phyloP scores from a whole-genome alignment of 2,329 filamentous ascomycete genomes.

The Pezicula neosporulosa region DNA sequence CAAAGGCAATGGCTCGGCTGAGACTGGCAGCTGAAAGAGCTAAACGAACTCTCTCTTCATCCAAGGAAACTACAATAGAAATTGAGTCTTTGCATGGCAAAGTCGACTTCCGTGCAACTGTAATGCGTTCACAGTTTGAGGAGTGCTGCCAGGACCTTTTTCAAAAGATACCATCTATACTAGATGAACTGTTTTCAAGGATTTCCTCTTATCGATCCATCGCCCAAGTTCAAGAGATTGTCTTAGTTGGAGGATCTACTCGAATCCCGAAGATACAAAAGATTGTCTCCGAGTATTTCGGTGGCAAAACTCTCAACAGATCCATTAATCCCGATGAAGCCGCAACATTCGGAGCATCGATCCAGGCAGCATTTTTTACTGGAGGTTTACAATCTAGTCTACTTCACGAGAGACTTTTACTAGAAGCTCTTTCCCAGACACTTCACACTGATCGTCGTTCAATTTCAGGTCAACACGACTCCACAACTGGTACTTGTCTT shows the following conservation, averaged over 20 bases:
- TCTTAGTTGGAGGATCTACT: constrained; percentile 6
- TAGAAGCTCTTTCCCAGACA: constrained; percentile 3
- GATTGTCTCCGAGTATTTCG: constrained; percentile 5
- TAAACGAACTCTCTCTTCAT: too few species aligned
- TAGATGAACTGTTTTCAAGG: neutral
- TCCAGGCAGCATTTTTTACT: constrained; percentile 2
- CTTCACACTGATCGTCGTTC: neutral
- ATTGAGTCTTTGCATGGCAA: too few species aligned
- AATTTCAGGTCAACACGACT: too few species aligned
- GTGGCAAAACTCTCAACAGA: neutral
- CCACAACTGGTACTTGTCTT: too few species aligned
- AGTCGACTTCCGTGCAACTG: too few species aligned
- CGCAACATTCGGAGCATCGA: neutral
- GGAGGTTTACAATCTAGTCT: too few species aligned
- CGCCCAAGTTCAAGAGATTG: constrained; percentile 6
- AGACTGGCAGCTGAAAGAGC: too few species aligned
- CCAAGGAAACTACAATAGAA: too few species aligned
- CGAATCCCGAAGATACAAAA: constrained; percentile 5
- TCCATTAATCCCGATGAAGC: constrained; percentile 1
- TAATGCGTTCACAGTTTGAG: neutral
- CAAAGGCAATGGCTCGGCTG: neutral
- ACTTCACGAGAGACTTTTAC: too few species aligned
- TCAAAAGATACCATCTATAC: constrained; percentile 2
- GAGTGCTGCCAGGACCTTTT: neutral
- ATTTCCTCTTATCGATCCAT: constrained; percentile 3